Evolutionary conservation across 2,329 filamentous ascomycete species (phyloP).

Genomic region (Aspergillus terreus): DNA sequence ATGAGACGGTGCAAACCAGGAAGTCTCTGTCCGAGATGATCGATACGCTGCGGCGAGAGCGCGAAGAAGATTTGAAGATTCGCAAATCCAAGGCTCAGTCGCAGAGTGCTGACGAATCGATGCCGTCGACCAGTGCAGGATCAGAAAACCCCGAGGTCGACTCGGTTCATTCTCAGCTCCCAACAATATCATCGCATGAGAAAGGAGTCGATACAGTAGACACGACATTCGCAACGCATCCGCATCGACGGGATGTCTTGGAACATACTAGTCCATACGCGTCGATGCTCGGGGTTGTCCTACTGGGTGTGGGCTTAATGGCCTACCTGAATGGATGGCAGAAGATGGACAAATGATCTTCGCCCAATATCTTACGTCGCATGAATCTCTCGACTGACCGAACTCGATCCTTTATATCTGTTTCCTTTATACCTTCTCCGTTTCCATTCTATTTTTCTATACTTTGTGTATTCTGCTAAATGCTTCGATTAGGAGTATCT

Average conservation of each 20-base stretch:
- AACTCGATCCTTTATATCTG: background rate
- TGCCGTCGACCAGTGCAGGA: slow-evolving; percentile 6
- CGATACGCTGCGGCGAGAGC: slow-evolving; percentile 68
- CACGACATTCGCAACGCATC: slow-evolving; percentile 40
- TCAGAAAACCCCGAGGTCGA: slow-evolving; percentile 8
- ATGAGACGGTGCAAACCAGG: slow-evolving; percentile 67
- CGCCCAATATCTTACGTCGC: background rate
- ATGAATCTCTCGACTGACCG: background rate
- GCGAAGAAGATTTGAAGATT: slow-evolving; percentile 51
- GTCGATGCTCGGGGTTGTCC: slow-evolving; percentile 76
- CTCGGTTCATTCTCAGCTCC: slow-evolving; percentile 29
- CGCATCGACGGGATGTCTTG: slow-evolving; percentile 35
- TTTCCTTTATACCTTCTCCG: background rate
- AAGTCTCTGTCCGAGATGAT: slow-evolving; percentile 85
- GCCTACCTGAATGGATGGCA: slow-evolving; percentile 84
- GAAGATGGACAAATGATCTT: slow-evolving; percentile 46
- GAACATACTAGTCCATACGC: slow-evolving; percentile 67
- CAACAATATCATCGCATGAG: slow-evolving; percentile 49
- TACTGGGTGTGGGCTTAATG: slow-evolving; percentile 80
- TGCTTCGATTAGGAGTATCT: slow-evolving; percentile 11
- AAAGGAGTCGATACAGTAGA: slow-evolving; percentile 38
- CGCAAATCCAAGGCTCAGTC: slow-evolving; percentile 16
- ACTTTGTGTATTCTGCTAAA: slow-evolving; percentile 13
- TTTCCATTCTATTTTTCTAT: slow-evolving; percentile 9
- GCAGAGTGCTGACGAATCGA: slow-evolving; percentile 10